Base-by-base conservation (phyloP, 2,329 filamentous ascomycete genomes). In the Ophiosphaerella narmari region DNA sequence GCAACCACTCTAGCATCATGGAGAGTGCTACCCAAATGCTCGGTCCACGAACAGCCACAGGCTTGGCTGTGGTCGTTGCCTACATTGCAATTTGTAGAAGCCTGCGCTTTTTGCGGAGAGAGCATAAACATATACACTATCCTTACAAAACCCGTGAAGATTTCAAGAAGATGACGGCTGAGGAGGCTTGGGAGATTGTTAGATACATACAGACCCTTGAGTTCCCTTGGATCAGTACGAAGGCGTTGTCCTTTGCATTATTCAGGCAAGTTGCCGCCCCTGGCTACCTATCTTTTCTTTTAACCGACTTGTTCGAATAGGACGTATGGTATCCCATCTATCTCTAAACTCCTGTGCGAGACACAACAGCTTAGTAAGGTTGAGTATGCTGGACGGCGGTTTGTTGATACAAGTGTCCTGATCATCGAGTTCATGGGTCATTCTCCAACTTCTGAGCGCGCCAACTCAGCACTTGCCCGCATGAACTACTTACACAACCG, bases 401-500 rank as follows among this genome's bases (percentile, higher is more conserved):
- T 61, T 50, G 63, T 59, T 5, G 71, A 74, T 43, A 74, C 71
- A 4, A 45, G 33, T 5, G 48, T 72, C 14, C 57, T 74, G 7
- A 70, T 73, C 18, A 44, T 48, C 13, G 72, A 74, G 36, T 72
- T 73, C 38, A 48, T 67, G 8, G 41, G 33, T 1, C 48, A 63
- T 31, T 32, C 60, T 26, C 70, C 68, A 1, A 55, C 57, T 31
- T 65, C 63, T 7, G 73, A 78, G n/a, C 62, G 71, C 2, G 52
- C 64, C 23, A 70, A 61, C 29, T 57, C 56, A 6, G 82, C 81
- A 2, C 77, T 88, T 39, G 80, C 84, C 4, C 80, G 85, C 31
- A 84, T 86, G 74, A 87, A 87, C 64, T 87, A 80, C 62, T 73
- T 89, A 3, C 86, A 88, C 66, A 68, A 71, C 18, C 70, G 75